Evolutionary conservation across 371 early-diverging fungal species (phyloP).

Genomic region (Lichtheimia corymbifera): DNA sequence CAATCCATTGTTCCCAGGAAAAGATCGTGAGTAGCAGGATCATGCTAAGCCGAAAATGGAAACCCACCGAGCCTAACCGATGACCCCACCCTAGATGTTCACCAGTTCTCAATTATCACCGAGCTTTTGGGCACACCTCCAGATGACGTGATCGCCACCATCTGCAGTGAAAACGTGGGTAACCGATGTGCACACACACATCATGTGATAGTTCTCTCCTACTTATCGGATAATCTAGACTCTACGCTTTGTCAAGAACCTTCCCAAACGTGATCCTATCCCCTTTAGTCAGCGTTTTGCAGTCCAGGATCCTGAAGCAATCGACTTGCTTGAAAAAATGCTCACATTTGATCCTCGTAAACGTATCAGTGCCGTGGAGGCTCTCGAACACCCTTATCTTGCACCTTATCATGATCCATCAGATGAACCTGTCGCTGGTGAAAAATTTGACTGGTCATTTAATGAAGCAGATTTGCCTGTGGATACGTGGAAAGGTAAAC

Average conservation of each 20-base stretch:
- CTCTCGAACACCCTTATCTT: slow-evolving; percentile 83
- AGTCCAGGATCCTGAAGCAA: slow-evolving; percentile 60
- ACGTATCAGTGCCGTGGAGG: slow-evolving; percentile 87
- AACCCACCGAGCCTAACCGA: not conserved
- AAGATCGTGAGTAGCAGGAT: slow-evolving; percentile 76
- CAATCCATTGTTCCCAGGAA: slow-evolving; percentile 95
- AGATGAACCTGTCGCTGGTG: slow-evolving; percentile 85
- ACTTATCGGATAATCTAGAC: slow-evolving; percentile 55
- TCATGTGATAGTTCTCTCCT: not conserved
- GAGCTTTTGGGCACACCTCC: slow-evolving; percentile 92
- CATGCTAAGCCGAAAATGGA: not conserved
- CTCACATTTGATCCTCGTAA: slow-evolving; percentile 92
- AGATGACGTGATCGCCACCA: slow-evolving; percentile 89
- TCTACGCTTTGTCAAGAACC: slow-evolving; percentile 85
- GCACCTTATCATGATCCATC: slow-evolving; percentile 92
- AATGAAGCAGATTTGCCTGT: slow-evolving; percentile 87
- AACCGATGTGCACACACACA: not conserved
- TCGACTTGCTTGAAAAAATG: slow-evolving; percentile 89
- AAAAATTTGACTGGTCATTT: slow-evolving; percentile 94
- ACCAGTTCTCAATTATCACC: slow-evolving; percentile 94
- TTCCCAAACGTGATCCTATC: slow-evolving; percentile 79
- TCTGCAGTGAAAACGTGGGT: slow-evolving; percentile 87
- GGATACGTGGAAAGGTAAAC: slow-evolving; percentile 84
- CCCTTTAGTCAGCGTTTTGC: slow-evolving; percentile 70
- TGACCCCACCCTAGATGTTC: slow-evolving; percentile 61